A percentile compares a stretch with the other conserved stretches of the same genome.
These are phyloP conservation scores for Coniochaeta sp. DNA, from an alignment of 2,329 filamentous ascomycete species.

Conservation along the genomic window DNA sequence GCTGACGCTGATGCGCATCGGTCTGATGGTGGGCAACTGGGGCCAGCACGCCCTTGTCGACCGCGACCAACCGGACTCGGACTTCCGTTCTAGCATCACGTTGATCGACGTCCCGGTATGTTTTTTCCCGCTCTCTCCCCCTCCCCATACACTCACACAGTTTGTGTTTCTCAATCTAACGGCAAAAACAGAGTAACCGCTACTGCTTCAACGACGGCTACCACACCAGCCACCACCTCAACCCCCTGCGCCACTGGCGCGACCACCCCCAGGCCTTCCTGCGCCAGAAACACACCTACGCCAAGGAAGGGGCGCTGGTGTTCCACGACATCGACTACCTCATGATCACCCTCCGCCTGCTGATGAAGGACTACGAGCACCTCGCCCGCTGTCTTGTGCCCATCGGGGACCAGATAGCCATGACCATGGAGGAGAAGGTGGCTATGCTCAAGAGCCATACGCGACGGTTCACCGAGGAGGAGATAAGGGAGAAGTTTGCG, in stretches of 20 bases:
- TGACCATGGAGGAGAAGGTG: constrained; percentile 57
- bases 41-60: constrained; percentile 80
- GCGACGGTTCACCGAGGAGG: constrained; percentile 56
- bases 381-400: constrained; percentile 67
- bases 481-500: constrained; percentile 52
- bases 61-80: constrained; percentile 65
- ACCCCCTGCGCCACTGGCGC: constrained; percentile 73
- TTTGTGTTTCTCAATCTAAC: no score
- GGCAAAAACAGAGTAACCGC: constrained; percentile 75
- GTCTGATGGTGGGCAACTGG: constrained; percentile 78
- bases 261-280: constrained; percentile 71
- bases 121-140: constrained; percentile 9
- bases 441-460: constrained; percentile 60
- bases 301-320: constrained; percentile 60
- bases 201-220: constrained; percentile 81
- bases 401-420: constrained; percentile 56
- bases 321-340: constrained; percentile 79
- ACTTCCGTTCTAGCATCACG: constrained; percentile 73
- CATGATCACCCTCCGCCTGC: constrained; percentile 62
- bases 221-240: constrained; percentile 74
- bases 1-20: constrained; percentile 57
- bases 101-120: constrained; percentile 70
- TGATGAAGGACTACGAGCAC: constrained; percentile 64
- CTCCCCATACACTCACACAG: no score
- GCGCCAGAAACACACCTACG: constrained; percentile 60